phyloP scores from a whole-genome alignment of 2,329 filamentous ascomycete genomes.

The Diaporthe destruens region DNA sequence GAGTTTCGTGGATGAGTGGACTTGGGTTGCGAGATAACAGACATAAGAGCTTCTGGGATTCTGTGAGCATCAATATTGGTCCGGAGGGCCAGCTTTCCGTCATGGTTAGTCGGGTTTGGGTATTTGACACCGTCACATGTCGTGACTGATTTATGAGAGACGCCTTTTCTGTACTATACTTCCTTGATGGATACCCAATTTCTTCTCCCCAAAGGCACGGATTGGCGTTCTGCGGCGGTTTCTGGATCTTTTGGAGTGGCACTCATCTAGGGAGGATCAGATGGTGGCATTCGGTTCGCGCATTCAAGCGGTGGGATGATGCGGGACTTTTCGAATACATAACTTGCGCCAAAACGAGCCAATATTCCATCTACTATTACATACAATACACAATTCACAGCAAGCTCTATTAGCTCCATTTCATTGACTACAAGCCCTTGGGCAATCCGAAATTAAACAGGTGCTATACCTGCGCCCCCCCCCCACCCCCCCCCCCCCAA shows the following conservation, averaged over 20 bases:
- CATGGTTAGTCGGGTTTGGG: neutral
- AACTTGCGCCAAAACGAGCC: slow-evolving; percentile 9
- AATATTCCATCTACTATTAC: neutral
- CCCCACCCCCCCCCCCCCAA: neutral
- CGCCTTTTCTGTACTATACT: slow-evolving; percentile 15
- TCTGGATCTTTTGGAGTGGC: neutral
- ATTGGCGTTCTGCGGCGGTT: slow-evolving; percentile 3
- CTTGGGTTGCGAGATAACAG: slow-evolving; percentile 1
- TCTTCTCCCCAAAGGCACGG: neutral
- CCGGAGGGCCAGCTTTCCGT: no score
- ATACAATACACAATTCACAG: neutral
- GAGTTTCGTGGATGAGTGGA: slow-evolving; percentile 38
- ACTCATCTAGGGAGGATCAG: neutral
- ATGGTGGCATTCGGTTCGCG: neutral
- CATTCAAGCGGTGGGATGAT: neutral
- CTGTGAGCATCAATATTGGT: neutral
- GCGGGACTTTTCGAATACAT: neutral
- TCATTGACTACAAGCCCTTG: neutral
- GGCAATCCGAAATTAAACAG: neutral
- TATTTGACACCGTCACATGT: neutral
- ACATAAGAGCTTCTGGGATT: neutral
- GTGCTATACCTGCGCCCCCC: no score
- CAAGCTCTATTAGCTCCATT: neutral
- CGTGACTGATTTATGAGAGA: neutral
- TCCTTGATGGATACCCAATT: slow-evolving; percentile 36